Evolutionary conservation across 257 asterid genomes (phyloP).

Genomic region (Solanum tarapatanum): DNA sequence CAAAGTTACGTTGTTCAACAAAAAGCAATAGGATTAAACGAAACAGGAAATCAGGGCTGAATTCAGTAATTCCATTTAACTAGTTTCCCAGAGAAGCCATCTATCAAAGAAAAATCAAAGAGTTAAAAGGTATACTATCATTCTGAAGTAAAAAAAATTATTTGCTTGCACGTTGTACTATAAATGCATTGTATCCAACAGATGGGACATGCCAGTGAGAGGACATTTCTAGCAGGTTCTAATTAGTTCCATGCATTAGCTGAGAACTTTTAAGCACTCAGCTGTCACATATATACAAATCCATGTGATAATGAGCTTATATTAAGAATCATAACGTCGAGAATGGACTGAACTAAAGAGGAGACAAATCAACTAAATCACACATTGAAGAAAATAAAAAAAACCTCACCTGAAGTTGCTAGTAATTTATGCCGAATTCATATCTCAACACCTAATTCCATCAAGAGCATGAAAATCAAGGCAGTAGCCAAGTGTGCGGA

Average conservation of each 20-base stretch:
- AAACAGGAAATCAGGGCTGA: neutral
- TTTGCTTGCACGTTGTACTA: neutral
- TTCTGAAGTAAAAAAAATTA: neutral
- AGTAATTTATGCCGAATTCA: conserved; percentile 73
- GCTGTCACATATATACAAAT: neutral
- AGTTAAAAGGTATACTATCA: neutral
- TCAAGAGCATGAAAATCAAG: conserved; percentile 70
- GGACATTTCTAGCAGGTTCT: neutral
- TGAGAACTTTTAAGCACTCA: neutral
- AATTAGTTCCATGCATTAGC: neutral
- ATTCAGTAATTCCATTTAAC: neutral
- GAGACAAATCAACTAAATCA: neutral
- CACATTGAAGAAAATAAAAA: neutral
- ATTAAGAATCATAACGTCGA: neutral
- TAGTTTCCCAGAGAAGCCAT: neutral
- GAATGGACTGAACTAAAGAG: neutral
- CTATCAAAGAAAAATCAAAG: neutral
- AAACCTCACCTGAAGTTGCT: conserved; percentile 63
- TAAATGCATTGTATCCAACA: neutral
- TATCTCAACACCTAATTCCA: conserved; percentile 86
- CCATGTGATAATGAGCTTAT: neutral
- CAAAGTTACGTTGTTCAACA: neutral
- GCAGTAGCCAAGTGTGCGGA: conserved; percentile 88
- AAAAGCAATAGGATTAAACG: neutral
- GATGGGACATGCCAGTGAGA: neutral